Base-by-base conservation (phyloP, 164 flowering plant species). In the Nymphaea thermarum region DNA sequence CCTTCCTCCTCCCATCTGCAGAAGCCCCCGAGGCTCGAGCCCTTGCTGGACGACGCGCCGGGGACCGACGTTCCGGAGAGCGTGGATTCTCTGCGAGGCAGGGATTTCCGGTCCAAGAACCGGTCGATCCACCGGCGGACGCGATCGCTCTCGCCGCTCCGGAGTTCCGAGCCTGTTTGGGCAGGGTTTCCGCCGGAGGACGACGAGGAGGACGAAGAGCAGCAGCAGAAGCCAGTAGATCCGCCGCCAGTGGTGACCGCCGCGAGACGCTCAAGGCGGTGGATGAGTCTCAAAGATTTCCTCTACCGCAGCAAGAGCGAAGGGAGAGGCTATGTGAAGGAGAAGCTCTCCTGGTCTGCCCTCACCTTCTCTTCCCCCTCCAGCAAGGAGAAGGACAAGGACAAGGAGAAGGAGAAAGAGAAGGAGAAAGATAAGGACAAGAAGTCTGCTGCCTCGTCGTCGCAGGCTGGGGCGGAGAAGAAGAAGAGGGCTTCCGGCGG, bases 121-220 rank as follows among this genome's bases (percentile, higher is more conserved):
- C 73, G 82, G 72, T 85, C 86, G 60, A n/a, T 80, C 5, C 86
- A 78, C 63, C 68, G 90, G 43, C 74, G 83, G 55, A 66, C 87
- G 44, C 82, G 89, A 84, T 88, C 94, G 42, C 65, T 85, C 65
- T 85, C 91, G 63, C 91, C 89, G 42, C 42, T 80, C 64, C 64
- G 64, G 64, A 41, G 8, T 41, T 17, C 25, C 64, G 64, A 62
- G n/a, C 64, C 64, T 10, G 64, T 10, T 15, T 51, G 57, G 57
- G 12, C 57, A 51, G 57, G 3, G 57, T 25, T 25, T 25, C 36
- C 36, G 36, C 36, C 36, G 36, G 36, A 25, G 1, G 36, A 25
- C 36, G 57, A 51, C 10, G 14, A 3, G 57, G 57, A 8, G 57
- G 57, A 51, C 14, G 57, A 51, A 51, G 14, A 4, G 36, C 36